Evolutionary conservation across 1,284 basidiomycete genomes (phyloP), one percentile per base, ranked within the genome.

Genomic region (Naganishia albida): DNA sequence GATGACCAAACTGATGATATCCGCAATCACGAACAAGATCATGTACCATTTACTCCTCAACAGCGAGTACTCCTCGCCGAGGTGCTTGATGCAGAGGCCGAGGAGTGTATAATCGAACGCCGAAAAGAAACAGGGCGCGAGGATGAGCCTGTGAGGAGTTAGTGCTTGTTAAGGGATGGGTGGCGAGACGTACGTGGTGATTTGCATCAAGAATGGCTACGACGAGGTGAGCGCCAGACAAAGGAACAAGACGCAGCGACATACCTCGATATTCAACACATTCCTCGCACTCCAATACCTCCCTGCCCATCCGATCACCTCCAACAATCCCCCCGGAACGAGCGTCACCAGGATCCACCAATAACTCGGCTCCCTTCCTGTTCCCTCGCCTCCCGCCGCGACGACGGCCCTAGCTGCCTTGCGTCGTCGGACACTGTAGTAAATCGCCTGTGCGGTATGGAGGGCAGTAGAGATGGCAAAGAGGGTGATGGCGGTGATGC

Each of bases 281-380:
- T 75, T 72, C 53, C 71, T 53, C 44, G 44, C 49, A 16, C 68
- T 71, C 75, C 75, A 76, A 25, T 72, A 64, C 20, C 76, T 67
- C 1, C 67, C 76, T 0, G 71, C 67, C 74, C 75, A 76, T 2
- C 76, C 76, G 13, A 85, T 68, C 16, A 84, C 69, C 73, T 88
- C 86, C 2, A 82, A 73, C 1, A 80, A n/a, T 10, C 83, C 84
- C 38, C 82, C 82, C 0, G 84, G 71, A 18, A 82, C 75, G 8
- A 82, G 80, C 0, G 86, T 86, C 0, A 82, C 82, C 44, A 86
- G 71, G 10, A 85, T 73, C 76, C 82, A 85, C 83, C 84, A 86
- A 54, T 81, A 76, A 40, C 38, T 60, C 23, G 46, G 57, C 46
- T 50, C 26, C 40, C 7, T 48, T 20, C 6, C n/a, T 20, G 4